Conservation (phyloP, 2,329 filamentous ascomycete genomes). For the Chaetomiaceae sp. region DNA sequence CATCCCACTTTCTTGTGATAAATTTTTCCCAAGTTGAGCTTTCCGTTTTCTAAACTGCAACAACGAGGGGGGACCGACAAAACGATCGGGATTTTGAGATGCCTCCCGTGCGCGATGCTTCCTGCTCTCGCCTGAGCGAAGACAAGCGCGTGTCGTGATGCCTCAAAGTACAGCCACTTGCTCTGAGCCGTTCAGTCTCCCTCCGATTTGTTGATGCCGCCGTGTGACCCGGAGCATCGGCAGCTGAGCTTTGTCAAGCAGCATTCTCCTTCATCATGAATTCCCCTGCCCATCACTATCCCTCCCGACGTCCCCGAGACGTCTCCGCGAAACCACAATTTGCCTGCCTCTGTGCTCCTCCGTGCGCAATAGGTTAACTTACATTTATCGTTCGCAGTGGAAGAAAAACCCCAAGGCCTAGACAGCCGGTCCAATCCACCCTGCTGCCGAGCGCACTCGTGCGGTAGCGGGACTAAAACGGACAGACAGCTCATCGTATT, state of each 20-base stretch:
- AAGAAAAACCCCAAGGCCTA: conserved; percentile 58
- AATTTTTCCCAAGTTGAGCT: conserved; percentile 4
- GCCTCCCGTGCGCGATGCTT: conserved; percentile 2
- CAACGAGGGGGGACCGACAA: no score
- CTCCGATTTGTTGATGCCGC: background rate
- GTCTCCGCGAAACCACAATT: conserved; percentile 42
- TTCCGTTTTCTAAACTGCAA: background rate
- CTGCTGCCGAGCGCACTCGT: conserved; percentile 50
- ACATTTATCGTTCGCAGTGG: conserved; percentile 53
- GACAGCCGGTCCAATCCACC: conserved; percentile 64
- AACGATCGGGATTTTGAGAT: background rate
- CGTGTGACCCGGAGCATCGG: background rate
- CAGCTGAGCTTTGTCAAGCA: background rate
- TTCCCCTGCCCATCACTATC: background rate
- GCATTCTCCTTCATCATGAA: background rate
- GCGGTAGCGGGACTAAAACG: conserved; percentile 58
- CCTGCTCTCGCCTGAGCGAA: conserved; percentile 7
- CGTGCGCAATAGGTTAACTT: conserved; percentile 56
- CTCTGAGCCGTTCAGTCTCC: background rate
- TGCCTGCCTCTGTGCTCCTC: conserved; percentile 56
- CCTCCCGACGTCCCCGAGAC: background rate
- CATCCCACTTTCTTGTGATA: conserved; percentile 1
- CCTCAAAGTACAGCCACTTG: background rate
- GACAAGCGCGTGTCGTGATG: background rate
- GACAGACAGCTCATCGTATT: conserved; percentile 43